Base-by-base conservation (phyloP, 2,329 filamentous ascomycete genomes). In the Orbilia javanica region DNA sequence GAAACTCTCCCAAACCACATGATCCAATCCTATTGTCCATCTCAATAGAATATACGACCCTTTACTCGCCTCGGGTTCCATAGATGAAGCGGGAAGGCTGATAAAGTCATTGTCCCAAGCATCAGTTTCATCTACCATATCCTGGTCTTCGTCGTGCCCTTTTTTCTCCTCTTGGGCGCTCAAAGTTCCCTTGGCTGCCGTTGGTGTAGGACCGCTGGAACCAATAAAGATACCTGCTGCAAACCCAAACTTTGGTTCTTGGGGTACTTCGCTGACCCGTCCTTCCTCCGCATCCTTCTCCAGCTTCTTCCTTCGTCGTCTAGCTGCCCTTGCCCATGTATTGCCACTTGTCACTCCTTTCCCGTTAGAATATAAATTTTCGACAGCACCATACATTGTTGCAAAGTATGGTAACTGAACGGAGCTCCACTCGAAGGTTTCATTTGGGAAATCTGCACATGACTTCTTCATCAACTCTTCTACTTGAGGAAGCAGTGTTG, bases 1-100 rank as follows among this genome's bases (percentile, higher is more conserved):
- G 79, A 99, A 93, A 83, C 94, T 97, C 84, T 96, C 92, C 84
- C 95, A 97, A 0, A 96, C 82, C 0, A 90, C 87, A 18, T 88
- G 86, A 80, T 97, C 92, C 4, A 87, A 86, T 0, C 96, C 95
- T 81, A 93, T 90, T 0, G 93, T 82, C 94, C 93, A 96, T 34
- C 92, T 87, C 67, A 92, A 86, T 3, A 84, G 80, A 3, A 91
- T 84, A 1, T 82, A 84, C 0, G 90, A 85, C 18, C 85, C 83
- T 2, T 86, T 83, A 15, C 84, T 82, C 42, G 83, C 82, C 48
- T 83, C 83, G 1, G 84, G 80, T 15, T 80, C 77, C n/a, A 83
- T 80, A 29, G 84, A 82, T 1, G 82, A 81, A 63, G 83, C 83
- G 18, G 84, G 82, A 0, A 85, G 83, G 1, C 83, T 85, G 22